Evolutionary conservation across 2,329 filamentous ascomycete genomes (phyloP), one percentile per base, ranked within the genome.

Genomic region (Calonectria multiphialidica): DNA sequence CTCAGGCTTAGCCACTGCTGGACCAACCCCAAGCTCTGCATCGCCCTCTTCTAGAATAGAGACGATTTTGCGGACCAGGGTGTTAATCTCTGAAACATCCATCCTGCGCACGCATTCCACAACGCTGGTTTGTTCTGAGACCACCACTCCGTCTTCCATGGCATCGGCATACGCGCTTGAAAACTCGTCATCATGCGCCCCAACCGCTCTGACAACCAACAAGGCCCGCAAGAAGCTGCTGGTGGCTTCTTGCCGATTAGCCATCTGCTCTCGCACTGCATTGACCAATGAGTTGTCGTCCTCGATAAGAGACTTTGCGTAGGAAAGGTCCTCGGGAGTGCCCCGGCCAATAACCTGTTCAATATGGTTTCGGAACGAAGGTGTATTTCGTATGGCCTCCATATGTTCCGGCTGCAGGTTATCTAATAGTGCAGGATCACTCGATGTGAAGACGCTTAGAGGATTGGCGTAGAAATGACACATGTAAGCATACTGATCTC

Each of bases 391-490:
- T 9, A 94, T 82, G 13, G 93, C 92, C 75, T 94, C 90, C 9
- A 93, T 82, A 75, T 94, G 92, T 72, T 93, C 89, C 1, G 84
- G 78, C 63, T 93, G 87, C 1, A 94, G 74, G 28, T 49, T 62
- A n/a, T 59, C 68, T 16, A 80, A 74, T 79, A 70, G 21, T 8
- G 81, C 75, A 53, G 78, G 75, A 44, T 72, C 76, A 28, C 73
- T 72, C 2, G 84, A 84, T 12, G 92, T 82, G 40, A 96, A 87
- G 5, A 95, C 82, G 72, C 92, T 94, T 4, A 95, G 85, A 1
- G 93, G 90, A 76, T 95, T 96, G 45, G 93, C 93, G 77, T 95
- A 96, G 79, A 94, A 96, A 81, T 95, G 93, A 70, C 93, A 94
- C 94, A 97, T 96, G 80, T 95, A 95, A 1, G 93, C 91, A 83